A percentile compares a stretch with the other conserved stretches of the same genome.
phyloP scores from a whole-genome alignment of 768 basidiomycete genomes.

The Leccinum uliginosum region DNA sequence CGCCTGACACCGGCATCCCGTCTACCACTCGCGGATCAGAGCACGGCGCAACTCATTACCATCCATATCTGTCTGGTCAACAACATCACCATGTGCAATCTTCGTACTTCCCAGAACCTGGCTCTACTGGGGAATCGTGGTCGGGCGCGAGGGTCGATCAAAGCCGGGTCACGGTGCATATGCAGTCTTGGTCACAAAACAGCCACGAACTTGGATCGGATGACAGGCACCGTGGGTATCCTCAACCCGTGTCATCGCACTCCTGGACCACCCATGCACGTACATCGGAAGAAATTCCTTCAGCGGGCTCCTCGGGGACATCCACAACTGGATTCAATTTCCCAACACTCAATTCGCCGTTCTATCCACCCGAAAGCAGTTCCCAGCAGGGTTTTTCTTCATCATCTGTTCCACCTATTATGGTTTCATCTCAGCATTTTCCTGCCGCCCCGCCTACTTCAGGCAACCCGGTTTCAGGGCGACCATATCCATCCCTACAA shows the following conservation, averaged over 20 bases:
- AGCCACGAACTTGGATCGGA: constrained; percentile 21
- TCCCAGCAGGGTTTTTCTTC: constrained; percentile 31
- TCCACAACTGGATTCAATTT: constrained; percentile 33
- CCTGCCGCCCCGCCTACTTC: constrained; percentile 17
- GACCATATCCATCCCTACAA: constrained; percentile 28
- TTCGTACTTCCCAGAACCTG: constrained; percentile 22
- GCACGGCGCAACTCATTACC: constrained; percentile 19
- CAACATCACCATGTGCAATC: constrained; percentile 23
- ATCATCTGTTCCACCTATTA: constrained; percentile 30
- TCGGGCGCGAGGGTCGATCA: constrained; percentile 21
- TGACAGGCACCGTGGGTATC: constrained; percentile 30
- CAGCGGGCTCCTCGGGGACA: constrained; percentile 19
- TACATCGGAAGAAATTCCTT: constrained; percentile 22
- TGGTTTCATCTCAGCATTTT: constrained; percentile 30
- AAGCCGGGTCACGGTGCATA: constrained; percentile 12
- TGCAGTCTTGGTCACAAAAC: constrained; percentile 26
- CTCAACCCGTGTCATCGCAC: constrained; percentile 22
- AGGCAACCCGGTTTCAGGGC: constrained; percentile 21
- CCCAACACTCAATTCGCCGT: constrained; percentile 55
- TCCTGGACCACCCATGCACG: constrained; percentile 18
- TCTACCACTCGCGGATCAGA: constrained; percentile 27
- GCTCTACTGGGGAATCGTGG: constrained; percentile 19
- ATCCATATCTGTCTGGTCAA: constrained; percentile 23
- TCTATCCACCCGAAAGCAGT: constrained; percentile 43
- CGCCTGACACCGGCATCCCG: constrained; percentile 23